Evolutionary conservation across 2,329 filamentous ascomycete genomes (phyloP), one percentile per base, ranked within the genome.

Genomic region (Penicillium freii): DNA sequence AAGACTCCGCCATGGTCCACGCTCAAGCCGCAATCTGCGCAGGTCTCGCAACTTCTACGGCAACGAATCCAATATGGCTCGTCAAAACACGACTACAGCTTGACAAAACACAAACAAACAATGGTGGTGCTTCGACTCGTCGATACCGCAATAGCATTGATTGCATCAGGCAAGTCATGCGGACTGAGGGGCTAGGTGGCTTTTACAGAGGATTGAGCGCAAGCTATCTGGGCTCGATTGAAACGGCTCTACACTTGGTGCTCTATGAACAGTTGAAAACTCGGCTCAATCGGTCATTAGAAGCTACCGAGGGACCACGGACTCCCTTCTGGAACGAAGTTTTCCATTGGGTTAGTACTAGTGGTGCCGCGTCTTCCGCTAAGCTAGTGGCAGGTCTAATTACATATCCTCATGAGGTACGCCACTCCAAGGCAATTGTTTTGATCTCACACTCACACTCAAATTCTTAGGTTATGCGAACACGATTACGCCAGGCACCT

Each of bases 131-230:
- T 40, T 48, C 51, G 5, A 48, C 31, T 19, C 75, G 55, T 66
- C 78, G 49, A 77, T 79, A 65, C 74, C 78, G 55, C 50, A 71
- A 73, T 91, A 44, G 93, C 91, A 56, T 96, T 89, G 3, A 91
- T 87, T 50, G 70, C 29, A 53, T 68, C 31, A 84, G 81, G 47
- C 86, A 91, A 17, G 96, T 97, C 59, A 89, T 91, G 84, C 81
- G 79, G 51, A 86, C 96, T 67, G 93, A 97, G 74, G 92, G 93
- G 2, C 71, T 96, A 42, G 83, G 86, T 51, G 93, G 93, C 57
- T 84, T 97, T 80, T 97, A 97, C 73, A 84, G 92, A 72, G 93
- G 93, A 9, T 79, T 97, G 51, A 91, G 91, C 0, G 93, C 93
- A 19, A 96, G 72, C 50, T 75, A 74, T 53, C 58, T 75, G 5